Evolutionary conservation across 2,329 filamentous ascomycete genomes (phyloP).

Genomic region (Zymoseptoria pseudotritici): DNA sequence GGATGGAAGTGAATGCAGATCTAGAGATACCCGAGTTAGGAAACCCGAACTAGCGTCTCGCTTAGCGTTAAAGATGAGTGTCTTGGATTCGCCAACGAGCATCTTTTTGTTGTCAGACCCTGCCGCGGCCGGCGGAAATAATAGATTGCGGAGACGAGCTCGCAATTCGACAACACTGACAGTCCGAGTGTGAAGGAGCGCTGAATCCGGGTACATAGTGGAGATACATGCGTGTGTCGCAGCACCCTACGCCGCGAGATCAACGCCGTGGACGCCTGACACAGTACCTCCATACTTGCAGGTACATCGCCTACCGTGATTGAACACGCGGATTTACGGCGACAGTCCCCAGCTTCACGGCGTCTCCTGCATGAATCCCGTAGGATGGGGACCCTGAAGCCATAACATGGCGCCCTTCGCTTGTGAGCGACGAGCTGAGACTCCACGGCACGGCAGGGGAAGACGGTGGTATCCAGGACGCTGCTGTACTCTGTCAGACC

Average conservation of each 20-base stretch:
- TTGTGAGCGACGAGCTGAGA: too few species aligned
- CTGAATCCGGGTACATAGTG: background rate
- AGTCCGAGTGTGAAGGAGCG: background rate
- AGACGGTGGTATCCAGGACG: too few species aligned
- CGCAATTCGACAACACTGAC: background rate
- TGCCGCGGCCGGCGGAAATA: background rate
- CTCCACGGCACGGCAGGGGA: too few species aligned
- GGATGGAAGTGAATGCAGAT: background rate
- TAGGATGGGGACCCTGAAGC: too few species aligned
- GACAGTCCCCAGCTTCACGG: too few species aligned
- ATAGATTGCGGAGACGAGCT: background rate
- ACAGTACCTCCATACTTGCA: too few species aligned
- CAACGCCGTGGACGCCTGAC: too few species aligned
- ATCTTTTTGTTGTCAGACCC: background rate
- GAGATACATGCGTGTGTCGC: background rate
- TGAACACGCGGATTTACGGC: too few species aligned
- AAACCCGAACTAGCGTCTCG: background rate
- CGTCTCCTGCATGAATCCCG: too few species aligned
- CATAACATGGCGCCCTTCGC: too few species aligned
- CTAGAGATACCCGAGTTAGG: background rate
- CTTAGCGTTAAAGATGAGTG: background rate
- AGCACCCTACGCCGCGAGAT: background rate
- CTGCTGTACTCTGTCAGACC: too few species aligned
- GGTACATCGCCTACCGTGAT: too few species aligned
- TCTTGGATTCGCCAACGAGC: background rate